Evolutionary conservation across 2,329 filamentous ascomycete genomes (phyloP).

Genomic region (Immersiporthe knoxdaviesiana): DNA sequence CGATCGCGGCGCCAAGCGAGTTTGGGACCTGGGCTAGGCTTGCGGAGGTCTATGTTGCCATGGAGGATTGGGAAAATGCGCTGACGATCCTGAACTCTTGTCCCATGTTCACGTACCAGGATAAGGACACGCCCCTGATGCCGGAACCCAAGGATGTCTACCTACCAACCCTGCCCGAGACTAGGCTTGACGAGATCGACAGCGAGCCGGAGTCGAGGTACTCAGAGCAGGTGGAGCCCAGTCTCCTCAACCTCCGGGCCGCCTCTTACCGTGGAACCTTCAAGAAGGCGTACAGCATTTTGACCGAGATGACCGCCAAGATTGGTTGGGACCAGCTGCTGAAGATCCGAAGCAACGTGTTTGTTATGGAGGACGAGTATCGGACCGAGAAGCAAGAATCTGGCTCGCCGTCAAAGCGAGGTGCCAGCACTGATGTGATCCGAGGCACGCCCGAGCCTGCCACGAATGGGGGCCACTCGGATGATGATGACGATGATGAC

Average conservation of each 20-base stretch:
- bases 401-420: slow-evolving; percentile 59
- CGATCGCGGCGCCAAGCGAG: slow-evolving; percentile 93
- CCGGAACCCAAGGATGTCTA: slow-evolving; percentile 88
- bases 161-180: slow-evolving; percentile 85
- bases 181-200: slow-evolving; percentile 92
- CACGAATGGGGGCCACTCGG: slow-evolving; percentile 49
- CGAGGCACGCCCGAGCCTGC: slow-evolving; percentile 68
- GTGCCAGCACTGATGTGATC: slow-evolving; percentile 78
- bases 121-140: slow-evolving; percentile 94
- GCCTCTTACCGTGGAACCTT: slow-evolving; percentile 94
- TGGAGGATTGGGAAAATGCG: slow-evolving; percentile 97
- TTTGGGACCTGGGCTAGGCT: slow-evolving; percentile 96
- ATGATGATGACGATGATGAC: too few relatives aligned
- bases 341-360: slow-evolving; percentile 93
- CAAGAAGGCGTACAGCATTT: slow-evolving; percentile 87
- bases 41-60: slow-evolving; percentile 88
- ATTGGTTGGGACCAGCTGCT: slow-evolving; percentile 98
- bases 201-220: slow-evolving; percentile 83
- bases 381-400: slow-evolving; percentile 79
- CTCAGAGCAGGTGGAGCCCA: slow-evolving; percentile 84
- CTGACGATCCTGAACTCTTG: slow-evolving; percentile 96
- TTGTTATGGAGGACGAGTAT: slow-evolving; percentile 99
- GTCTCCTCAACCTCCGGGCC: slow-evolving; percentile 81
- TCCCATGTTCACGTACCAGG: slow-evolving; percentile 99
- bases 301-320: slow-evolving; percentile 94